Conservation (phyloP, 306 rosid genomes). For the Adenanthera pavonina region DNA sequence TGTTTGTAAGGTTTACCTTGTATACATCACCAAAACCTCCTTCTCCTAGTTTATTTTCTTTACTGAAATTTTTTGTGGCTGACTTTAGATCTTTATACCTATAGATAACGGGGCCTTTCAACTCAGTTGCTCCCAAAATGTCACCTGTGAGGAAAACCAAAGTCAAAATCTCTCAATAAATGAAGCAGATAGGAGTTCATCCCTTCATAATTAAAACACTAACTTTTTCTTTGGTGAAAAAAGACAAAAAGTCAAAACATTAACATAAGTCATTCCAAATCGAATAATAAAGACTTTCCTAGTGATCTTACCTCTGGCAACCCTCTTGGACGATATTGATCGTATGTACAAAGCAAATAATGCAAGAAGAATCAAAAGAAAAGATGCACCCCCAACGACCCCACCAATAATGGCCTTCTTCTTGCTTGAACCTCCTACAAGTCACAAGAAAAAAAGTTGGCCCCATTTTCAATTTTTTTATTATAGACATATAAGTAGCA, state of each 20-base stretch:
- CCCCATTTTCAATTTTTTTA: not conserved
- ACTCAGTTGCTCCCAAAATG: constrained; percentile 72
- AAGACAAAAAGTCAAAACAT: not conserved
- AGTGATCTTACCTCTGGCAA: constrained; percentile 49
- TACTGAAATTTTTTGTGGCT: constrained; percentile 62
- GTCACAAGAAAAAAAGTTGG: not conserved
- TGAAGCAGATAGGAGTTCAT: not conserved
- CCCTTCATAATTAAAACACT: not conserved
- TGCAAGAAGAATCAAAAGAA: constrained; percentile 41
- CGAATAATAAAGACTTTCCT: not conserved
- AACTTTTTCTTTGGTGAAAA: not conserved
- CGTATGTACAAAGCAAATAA: constrained; percentile 41
- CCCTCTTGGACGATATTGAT: constrained; percentile 39
- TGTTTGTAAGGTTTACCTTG: constrained; percentile 50
- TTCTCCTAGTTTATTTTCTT: constrained; percentile 65
- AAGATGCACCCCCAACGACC: constrained; percentile 54
- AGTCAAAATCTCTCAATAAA: not conserved
- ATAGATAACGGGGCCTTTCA: constrained; percentile 66
- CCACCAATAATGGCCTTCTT: constrained; percentile 65
- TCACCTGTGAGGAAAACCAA: constrained; percentile 42
- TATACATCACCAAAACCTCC: constrained; percentile 77
- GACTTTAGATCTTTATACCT: constrained; percentile 57
- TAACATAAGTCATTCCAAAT: not conserved
- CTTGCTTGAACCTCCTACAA: constrained; percentile 48
- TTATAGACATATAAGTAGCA: not conserved